Conservation (phyloP, 2,329 filamentous ascomycete genomes). For the Cladosporium oxysporum region DNA sequence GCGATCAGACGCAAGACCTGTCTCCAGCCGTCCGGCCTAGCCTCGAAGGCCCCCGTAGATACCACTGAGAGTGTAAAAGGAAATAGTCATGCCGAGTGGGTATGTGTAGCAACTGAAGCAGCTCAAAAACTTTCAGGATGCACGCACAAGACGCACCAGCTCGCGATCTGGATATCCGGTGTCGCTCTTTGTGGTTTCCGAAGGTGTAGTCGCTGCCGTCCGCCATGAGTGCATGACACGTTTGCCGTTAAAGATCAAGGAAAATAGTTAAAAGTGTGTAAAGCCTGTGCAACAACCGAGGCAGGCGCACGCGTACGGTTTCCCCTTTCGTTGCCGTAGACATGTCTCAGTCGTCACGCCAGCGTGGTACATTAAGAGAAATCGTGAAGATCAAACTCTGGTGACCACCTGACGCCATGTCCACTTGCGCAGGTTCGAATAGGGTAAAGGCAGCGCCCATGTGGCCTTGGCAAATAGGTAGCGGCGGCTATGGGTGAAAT, state of each 20-base stretch:
- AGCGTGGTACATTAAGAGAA: not conserved
- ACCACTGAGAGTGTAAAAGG: not conserved
- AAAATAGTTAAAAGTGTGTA: slow-evolving; percentile 3
- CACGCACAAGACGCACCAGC: not conserved
- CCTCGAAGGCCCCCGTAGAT: not conserved
- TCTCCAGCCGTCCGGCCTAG: not conserved
- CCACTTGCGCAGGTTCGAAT: not conserved
- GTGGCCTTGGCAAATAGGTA: not conserved
- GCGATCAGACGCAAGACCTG: not conserved
- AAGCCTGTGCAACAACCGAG: not conserved
- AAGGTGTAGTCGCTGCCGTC: not conserved
- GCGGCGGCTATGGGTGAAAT: not conserved
- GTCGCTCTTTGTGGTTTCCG: not conserved
- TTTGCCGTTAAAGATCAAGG: not conserved
- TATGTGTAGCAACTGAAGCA: not conserved
- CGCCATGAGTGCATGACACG: not conserved
- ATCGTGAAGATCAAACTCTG: not conserved
- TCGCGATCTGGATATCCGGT: not conserved
- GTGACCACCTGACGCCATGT: slow-evolving; percentile 2
- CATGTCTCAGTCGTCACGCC: not conserved
- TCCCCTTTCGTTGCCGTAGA: not conserved
- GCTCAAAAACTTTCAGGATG: not conserved
- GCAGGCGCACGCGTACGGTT: not conserved
- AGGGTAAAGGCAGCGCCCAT: not conserved
- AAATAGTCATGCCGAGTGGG: slow-evolving; percentile 9